Evolutionary conservation across 257 asterid species (phyloP).

Genomic region (Plantago ovata): DNA sequence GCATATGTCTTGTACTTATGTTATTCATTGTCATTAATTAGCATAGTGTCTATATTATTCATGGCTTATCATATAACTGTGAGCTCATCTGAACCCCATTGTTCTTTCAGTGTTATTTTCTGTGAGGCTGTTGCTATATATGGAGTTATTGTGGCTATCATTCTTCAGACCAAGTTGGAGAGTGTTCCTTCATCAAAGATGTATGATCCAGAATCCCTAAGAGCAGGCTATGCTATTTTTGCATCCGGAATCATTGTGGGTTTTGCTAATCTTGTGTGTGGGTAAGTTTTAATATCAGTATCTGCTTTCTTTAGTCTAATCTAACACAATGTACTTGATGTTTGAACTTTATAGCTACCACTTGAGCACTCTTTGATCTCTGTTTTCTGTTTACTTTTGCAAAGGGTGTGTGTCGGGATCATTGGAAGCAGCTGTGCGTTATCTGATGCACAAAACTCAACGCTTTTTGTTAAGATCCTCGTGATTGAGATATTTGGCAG

Average conservation of each 20-base stretch:
- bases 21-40: no score
- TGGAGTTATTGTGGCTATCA: slow-evolving; percentile 84
- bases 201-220: slow-evolving; percentile 62
- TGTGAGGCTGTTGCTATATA: slow-evolving; percentile 88
- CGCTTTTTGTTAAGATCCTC: slow-evolving; percentile 73
- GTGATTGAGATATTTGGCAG: slow-evolving; percentile 82
- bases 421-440: slow-evolving; percentile 84
- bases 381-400: slow-evolving; percentile 13
- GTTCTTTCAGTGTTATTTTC: slow-evolving; percentile 55
- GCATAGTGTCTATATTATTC: no score
- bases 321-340: no score
- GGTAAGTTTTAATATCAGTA: slow-evolving; percentile 35
- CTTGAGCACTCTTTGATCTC: slow-evolving; percentile 2
- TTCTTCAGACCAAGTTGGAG: slow-evolving; percentile 81
- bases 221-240: slow-evolving; percentile 81
- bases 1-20: no score
- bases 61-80: neutral
- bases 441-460: slow-evolving; percentile 78
- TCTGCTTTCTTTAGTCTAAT: no score
- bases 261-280: slow-evolving; percentile 81
- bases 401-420: slow-evolving; percentile 72
- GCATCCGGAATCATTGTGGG: slow-evolving; percentile 84
- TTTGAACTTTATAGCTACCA: neutral
- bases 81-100: slow-evolving; percentile 4
- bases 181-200: slow-evolving; percentile 57